A percentile compares a stretch with the other conserved stretches of the same genome.
These are phyloP conservation scores for Juncus effusus DNA, from an alignment of 176 grass and related monocot species.

Conservation along the genomic window DNA sequence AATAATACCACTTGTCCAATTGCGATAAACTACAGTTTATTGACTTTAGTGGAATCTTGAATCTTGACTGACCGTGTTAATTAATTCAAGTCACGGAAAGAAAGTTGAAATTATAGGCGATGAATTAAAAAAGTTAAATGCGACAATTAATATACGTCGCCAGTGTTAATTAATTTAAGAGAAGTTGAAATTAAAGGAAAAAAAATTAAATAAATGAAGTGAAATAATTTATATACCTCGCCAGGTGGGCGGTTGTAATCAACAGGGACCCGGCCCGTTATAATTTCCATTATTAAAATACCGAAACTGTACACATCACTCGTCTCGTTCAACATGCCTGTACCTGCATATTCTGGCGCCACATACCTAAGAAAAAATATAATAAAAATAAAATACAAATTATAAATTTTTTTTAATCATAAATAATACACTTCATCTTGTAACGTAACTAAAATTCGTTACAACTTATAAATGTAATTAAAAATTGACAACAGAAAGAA, in stretches of 20 bases:
- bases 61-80: no score
- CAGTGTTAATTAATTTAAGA: no score
- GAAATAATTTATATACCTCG: constrained; percentile 46
- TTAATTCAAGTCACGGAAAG: no score
- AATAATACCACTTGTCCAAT: no score
- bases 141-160: no score
- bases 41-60: no score
- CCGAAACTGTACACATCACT: constrained; percentile 98
- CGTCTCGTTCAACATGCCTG: constrained; percentile 95
- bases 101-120: no score
- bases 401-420: not conserved
- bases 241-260: constrained; percentile 87
- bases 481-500: no score
- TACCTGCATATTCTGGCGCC: constrained; percentile 93
- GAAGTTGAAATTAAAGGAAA: no score
- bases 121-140: no score
- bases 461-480: no score
- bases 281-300: constrained; percentile 96
- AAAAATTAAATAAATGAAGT: not conserved
- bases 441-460: not conserved
- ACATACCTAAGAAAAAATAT: constrained; percentile 53
- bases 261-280: constrained; percentile 81
- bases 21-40: no score
- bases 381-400: constrained; percentile 26
- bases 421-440: not conserved